A percentile compares a stretch with the other conserved stretches of the same genome.
phyloP scores from a whole-genome alignment of 495 filamentous ascomycete genomes.

The Evernia prunastri region DNA sequence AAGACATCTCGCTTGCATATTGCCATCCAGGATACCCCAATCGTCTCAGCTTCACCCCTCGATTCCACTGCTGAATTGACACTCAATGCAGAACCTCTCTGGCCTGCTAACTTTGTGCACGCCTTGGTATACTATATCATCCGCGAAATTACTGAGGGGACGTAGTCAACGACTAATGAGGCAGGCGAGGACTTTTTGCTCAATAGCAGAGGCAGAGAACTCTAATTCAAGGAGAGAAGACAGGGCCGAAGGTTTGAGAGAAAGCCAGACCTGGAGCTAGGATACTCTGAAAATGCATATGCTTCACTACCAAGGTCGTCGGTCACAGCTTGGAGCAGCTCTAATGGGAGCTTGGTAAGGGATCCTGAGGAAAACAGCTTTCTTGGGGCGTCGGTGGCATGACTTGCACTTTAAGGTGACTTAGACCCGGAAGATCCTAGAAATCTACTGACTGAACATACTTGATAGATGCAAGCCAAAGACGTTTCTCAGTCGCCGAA shows the following conservation, averaged over 20 bases:
- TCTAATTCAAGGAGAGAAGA: background rate
- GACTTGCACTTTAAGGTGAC: background rate
- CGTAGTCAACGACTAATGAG: background rate
- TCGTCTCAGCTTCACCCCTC: background rate
- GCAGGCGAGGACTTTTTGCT: background rate
- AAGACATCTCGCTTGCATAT: background rate
- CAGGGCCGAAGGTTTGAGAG: background rate
- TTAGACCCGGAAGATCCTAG: no score
- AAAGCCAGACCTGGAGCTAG: background rate
- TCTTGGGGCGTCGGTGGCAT: background rate
- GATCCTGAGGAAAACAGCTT: background rate
- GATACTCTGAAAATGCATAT: background rate
- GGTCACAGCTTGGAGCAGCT: background rate
- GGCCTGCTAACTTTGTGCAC: background rate
- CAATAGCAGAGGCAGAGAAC: background rate
- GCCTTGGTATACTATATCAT: no score
- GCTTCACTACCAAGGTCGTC: background rate
- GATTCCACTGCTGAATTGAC: background rate
- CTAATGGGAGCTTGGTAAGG: background rate
- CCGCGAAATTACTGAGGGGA: background rate
- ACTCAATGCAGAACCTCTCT: background rate
- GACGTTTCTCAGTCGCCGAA: no score
- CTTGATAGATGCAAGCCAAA: background rate
- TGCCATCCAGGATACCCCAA: background rate
- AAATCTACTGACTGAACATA: no score